Percentiles rank a stretch among this genome's conserved stretches.
Conservation (phyloP, 371 early-diverging fungal genomes). For the Sanchytrium tribonematis region DNA sequence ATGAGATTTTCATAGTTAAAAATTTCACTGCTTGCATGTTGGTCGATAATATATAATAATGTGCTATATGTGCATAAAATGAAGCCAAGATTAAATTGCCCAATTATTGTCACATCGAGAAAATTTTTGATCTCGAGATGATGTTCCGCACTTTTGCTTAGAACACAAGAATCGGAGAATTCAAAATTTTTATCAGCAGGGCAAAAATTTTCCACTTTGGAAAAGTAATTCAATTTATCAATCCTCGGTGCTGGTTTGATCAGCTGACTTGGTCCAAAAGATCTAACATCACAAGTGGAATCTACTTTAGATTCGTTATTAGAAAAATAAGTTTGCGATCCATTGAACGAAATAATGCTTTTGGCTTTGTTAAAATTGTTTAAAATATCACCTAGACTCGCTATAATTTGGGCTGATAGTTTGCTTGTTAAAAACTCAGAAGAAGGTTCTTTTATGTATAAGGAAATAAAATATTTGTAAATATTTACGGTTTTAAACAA, state of each 20-base stretch:
- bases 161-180: neutral
- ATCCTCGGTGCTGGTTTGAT: neutral
- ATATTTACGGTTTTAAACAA: neutral
- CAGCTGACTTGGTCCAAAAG: neutral
- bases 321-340: neutral
- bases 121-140: slow-evolving; percentile 6
- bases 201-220: neutral
- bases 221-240: neutral
- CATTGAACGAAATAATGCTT: neutral
- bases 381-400: neutral
- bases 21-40: slow-evolving; percentile 21
- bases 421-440: neutral
- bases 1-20: slow-evolving; percentile 14
- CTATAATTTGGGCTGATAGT: neutral
- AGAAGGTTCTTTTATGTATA: neutral
- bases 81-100: slow-evolving; percentile 19
- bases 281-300: neutral
- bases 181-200: neutral
- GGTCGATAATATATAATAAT: slow-evolving; percentile 14
- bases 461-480: neutral
- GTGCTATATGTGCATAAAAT: slow-evolving; percentile 9
- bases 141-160: neutral
- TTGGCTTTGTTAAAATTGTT: neutral
- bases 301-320: neutral
- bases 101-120: slow-evolving; percentile 10